Evolutionary conservation across 306 rosid genomes (phyloP).

Genomic region (Canavalia gladiata): DNA sequence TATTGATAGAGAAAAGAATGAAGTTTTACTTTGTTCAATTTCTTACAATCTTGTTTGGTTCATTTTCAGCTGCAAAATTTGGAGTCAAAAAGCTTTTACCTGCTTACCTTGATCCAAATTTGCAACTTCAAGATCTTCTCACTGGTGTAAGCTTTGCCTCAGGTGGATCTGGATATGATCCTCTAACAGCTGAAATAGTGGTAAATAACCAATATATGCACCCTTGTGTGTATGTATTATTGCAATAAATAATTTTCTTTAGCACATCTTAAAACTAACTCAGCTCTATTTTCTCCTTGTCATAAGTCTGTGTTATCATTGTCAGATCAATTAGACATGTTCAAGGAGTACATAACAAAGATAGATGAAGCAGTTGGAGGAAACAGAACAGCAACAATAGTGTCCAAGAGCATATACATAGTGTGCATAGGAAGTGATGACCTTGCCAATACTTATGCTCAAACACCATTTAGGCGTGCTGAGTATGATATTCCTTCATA

Average conservation of each 20-base stretch:
- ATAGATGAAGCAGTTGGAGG: slow-evolving; percentile 60
- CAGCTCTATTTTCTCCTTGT: slow-evolving; percentile 19
- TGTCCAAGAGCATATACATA: slow-evolving; percentile 68
- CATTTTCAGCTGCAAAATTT: slow-evolving; percentile 63
- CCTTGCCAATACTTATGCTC: slow-evolving; percentile 71
- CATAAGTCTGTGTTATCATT: slow-evolving; percentile 68
- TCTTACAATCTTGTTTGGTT: slow-evolving; percentile 9
- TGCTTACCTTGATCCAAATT: slow-evolving; percentile 69
- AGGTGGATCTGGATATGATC: slow-evolving; percentile 85
- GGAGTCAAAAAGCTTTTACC: slow-evolving; percentile 78
- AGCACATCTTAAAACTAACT: slow-evolving; percentile 33
- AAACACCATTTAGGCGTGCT: slow-evolving; percentile 57
- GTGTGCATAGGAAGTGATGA: slow-evolving; percentile 75
- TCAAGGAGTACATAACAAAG: slow-evolving; percentile 62
- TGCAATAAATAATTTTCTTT: not conserved
- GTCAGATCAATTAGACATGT: slow-evolving; percentile 66
- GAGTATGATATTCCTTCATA: slow-evolving; percentile 67
- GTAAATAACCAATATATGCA: slow-evolving; percentile 45
- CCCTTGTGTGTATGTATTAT: not conserved
- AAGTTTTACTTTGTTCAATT: not conserved
- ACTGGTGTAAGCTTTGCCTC: slow-evolving; percentile 90
- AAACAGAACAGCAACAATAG: slow-evolving; percentile 42
- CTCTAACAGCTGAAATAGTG: slow-evolving; percentile 69
- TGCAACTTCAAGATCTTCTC: slow-evolving; percentile 65
- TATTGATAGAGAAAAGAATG: not conserved